Percentiles rank a stretch among this genome's conserved stretches.
Conservation (phyloP, 2,329 filamentous ascomycete species). For the Zalaria obscura region DNA sequence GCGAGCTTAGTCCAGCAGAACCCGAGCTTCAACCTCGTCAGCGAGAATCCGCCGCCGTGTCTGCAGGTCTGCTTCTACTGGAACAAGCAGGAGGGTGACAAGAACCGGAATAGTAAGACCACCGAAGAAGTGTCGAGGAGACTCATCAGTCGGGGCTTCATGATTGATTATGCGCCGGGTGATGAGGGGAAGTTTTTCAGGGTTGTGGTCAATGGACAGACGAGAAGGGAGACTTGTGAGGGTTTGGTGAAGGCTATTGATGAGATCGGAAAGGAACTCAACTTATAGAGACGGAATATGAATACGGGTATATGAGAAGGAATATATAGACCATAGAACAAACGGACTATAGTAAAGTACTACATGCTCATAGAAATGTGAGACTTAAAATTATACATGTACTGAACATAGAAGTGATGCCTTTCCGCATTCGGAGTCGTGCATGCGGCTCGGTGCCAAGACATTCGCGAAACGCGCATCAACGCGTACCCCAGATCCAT, state of each 20-base stretch:
- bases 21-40: constrained; percentile 55
- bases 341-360: too few species aligned
- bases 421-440: too few species aligned
- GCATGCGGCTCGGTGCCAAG: too few species aligned
- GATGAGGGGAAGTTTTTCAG: constrained; percentile 51
- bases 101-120: constrained; percentile 36
- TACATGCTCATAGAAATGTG: too few species aligned
- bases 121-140: constrained; percentile 41
- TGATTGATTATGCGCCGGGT: constrained; percentile 55
- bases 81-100: constrained; percentile 37
- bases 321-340: too few species aligned
- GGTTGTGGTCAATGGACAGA: constrained; percentile 52
- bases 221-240: constrained; percentile 45
- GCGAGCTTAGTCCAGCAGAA: constrained; percentile 41
- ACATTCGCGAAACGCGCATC: too few species aligned
- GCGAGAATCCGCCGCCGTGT: constrained; percentile 66
- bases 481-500: too few species aligned
- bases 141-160: constrained; percentile 48
- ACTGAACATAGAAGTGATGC: too few species aligned
- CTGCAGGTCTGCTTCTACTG: constrained; percentile 94
- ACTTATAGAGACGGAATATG: too few species aligned
- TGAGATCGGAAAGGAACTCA: constrained; percentile 22
- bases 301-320: too few species aligned
- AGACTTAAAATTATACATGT: too few species aligned
- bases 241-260: constrained; percentile 47